Base-by-base conservation (phyloP, 2,329 filamentous ascomycete genomes). In the Aspergillus ochraceoroseus region DNA sequence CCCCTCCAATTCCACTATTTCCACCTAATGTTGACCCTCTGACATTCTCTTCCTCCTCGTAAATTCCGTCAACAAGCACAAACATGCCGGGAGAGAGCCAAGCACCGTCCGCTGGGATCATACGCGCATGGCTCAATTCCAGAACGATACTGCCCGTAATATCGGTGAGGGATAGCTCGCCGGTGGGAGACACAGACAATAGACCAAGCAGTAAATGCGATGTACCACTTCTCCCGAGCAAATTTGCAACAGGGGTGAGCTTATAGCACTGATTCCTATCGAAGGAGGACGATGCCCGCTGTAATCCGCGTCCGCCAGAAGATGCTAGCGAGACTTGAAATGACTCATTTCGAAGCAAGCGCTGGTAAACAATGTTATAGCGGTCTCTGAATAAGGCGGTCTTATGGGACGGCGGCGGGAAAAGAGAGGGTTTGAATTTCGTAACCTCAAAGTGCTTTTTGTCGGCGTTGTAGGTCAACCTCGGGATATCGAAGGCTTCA, bases 81-180 rank as follows among this genome's bases (percentile, higher is more conserved):
- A 98, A 85, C 88, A 96, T 96, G 2, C 94, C 94, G 0, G 92
- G 89, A 4, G 83, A 81, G 58, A 95, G 95, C 84, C 88, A 98
- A 3, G 86, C 83, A 15, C 86, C 87, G 57, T 90, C 82, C 45
- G 87, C 82, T 0, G 89, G 89, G 40, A 95, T 83, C 9, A 85
- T 80, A 14, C 82, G 80, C 0, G 90, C 87, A 56, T 90, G 84
- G 13, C 80, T 77, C 7, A 96, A 68, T 52, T 96, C 88, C 1
- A 98, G 72, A 2, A 79, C 75, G 54, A 98, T 94, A 37, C 85
- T 90, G 12, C 90, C 92, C 0, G 87, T 90, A 19, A 92, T 68
- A 58, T 98, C 92, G 51, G 83, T 87, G 14, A 98, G 77, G 2
- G 87, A 83, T 3, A 96, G 71, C 20, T 79, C 79, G 4, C 92